Conservation (phyloP, 2,329 filamentous ascomycete species). For the Aureobasidium subglaciale region DNA sequence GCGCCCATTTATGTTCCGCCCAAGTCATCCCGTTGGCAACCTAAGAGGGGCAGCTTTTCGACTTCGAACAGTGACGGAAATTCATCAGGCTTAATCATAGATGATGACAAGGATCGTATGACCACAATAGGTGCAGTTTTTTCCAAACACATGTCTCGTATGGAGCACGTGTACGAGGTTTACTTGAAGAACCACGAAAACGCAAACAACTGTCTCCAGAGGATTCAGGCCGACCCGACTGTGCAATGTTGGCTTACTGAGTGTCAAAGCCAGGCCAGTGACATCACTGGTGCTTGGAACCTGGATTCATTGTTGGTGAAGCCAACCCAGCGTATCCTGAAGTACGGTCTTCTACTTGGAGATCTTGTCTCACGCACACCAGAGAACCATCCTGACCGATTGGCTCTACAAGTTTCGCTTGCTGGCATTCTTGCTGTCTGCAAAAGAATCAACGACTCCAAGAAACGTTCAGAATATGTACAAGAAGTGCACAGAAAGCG, state of each 20-base stretch:
- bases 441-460: constrained; percentile 79
- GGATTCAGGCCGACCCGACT: constrained; percentile 51
- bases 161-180: constrained; percentile 59
- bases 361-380: constrained; percentile 75
- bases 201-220: constrained; percentile 54
- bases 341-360: constrained; percentile 81
- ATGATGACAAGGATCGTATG: constrained; percentile 45
- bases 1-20: constrained; percentile 69
- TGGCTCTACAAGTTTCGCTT: constrained; percentile 61
- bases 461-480: constrained; percentile 88
- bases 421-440: constrained; percentile 59
- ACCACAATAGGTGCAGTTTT: constrained; percentile 56
- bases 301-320: constrained; percentile 95
- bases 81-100: constrained; percentile 18
- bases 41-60: constrained; percentile 43
- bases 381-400: constrained; percentile 72
- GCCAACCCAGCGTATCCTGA: constrained; percentile 87
- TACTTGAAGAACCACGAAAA: constrained; percentile 60
- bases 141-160: constrained; percentile 46
- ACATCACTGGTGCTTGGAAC: constrained; percentile 90
- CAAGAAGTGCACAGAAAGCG: constrained; percentile 80
- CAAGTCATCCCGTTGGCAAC: constrained; percentile 45
- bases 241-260: constrained; percentile 79
- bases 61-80: constrained; percentile 34
- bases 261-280: constrained; percentile 85